Evolutionary conservation across 2,329 filamentous ascomycete species (phyloP).

Genomic region (Harringtonia aguacate): DNA sequence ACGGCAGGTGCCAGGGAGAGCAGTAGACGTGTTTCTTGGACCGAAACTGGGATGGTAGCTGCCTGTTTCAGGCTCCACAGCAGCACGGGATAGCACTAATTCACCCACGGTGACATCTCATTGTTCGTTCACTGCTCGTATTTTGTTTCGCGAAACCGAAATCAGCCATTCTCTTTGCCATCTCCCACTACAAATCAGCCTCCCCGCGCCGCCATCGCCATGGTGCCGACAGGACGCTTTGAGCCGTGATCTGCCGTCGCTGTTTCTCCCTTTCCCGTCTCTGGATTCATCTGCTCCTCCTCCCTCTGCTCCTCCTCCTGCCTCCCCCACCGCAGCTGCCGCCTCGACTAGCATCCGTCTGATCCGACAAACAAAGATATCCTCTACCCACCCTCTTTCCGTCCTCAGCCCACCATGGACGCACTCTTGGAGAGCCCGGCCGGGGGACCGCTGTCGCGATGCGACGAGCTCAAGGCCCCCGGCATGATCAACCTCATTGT

Average conservation of each 20-base stretch:
- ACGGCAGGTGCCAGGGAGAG: too few species aligned
- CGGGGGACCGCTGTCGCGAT: conserved; percentile 24
- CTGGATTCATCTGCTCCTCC: background rate
- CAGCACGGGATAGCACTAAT: too few species aligned
- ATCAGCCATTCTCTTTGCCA: background rate
- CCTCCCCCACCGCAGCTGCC: background rate
- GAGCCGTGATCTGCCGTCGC: background rate
- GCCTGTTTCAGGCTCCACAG: too few species aligned
- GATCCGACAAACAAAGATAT: too few species aligned
- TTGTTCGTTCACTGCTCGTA: too few species aligned
- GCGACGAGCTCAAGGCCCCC: conserved; percentile 40
- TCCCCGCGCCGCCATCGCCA: background rate
- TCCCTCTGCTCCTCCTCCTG: background rate
- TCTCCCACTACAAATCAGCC: background rate
- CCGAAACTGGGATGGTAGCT: too few species aligned
- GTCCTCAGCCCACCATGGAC: conserved; percentile 19
- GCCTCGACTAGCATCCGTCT: too few species aligned
- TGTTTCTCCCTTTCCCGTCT: background rate
- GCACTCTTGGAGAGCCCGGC: conserved; percentile 14
- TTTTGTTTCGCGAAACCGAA: background rate
- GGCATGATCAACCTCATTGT: conserved; percentile 44
- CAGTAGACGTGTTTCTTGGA: too few species aligned
- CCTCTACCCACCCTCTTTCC: background rate
- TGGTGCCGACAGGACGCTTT: conserved; percentile 3
- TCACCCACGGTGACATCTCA: too few species aligned